These are phyloP conservation scores for Vanrija sp. DNA, from an alignment of 1,284 basidiomycete genomes.

Conservation along the genomic window DNA sequence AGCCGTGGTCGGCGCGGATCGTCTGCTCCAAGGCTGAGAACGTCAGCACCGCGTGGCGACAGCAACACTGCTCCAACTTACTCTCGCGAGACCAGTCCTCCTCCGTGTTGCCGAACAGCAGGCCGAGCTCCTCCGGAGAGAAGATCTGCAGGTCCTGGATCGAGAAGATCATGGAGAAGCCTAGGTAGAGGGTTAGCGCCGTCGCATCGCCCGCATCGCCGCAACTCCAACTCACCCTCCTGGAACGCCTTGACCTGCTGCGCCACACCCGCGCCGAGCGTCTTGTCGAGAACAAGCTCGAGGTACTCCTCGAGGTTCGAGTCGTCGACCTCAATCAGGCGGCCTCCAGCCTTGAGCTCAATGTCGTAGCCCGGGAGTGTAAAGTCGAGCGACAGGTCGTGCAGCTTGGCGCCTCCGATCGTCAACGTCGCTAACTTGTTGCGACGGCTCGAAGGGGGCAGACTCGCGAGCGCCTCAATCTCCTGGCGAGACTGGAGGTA, in stretches of 20 bases:
- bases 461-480: conserved; percentile 45
- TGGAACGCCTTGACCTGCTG: conserved; percentile 78
- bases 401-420: conserved; percentile 60
- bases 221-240: conserved; percentile 49
- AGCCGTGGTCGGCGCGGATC: conserved; percentile 96
- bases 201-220: no score
- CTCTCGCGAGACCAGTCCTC: conserved; percentile 91
- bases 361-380: conserved; percentile 93
- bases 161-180: conserved; percentile 92
- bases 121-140: conserved; percentile 85
- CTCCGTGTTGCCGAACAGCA: conserved; percentile 90
- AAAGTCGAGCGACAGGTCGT: conserved; percentile 89
- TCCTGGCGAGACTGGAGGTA: conserved; percentile 49
- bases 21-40: conserved; percentile 73
- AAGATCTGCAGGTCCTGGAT: conserved; percentile 85
- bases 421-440: conserved; percentile 45
- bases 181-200: conserved; percentile 34
- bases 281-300: conserved; percentile 69
- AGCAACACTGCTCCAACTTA: conserved; percentile 50
- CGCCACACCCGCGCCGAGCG: conserved; percentile 69
- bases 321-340: conserved; percentile 70
- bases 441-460: conserved; percentile 39
- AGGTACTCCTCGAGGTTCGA: conserved; percentile 88
- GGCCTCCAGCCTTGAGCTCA: conserved; percentile 78
- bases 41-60: not conserved